These are phyloP conservation scores for slime mould (Dictyostelium discoideum) DNA, from an alignment of 78 protist species.

Conservation along the genomic window DNA sequence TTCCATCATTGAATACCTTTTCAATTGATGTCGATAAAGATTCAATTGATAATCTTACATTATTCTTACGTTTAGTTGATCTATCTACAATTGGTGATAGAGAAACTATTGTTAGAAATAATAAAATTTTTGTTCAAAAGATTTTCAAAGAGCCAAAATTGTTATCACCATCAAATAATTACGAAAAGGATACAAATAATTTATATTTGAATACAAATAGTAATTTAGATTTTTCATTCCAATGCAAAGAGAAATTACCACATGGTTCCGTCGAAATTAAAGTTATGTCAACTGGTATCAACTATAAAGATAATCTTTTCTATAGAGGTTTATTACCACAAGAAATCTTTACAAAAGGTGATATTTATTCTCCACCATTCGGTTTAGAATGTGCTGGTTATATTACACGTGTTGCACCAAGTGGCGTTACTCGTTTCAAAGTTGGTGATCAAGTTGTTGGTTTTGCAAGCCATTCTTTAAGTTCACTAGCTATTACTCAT, in stretches of 20 bases:
- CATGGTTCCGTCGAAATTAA: slow-evolving; percentile 29
- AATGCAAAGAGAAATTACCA: not conserved
- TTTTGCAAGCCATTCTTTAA: slow-evolving; percentile 51
- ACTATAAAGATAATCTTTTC: slow-evolving; percentile 67
- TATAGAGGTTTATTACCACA: slow-evolving; percentile 69
- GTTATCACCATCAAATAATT: not conserved
- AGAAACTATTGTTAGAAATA: slow-evolving; percentile 15
- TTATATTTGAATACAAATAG: slow-evolving; percentile 1
- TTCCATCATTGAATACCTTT: not conserved
- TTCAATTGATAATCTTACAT: not conserved
- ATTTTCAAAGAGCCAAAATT: not conserved
- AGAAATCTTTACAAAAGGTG: slow-evolving; percentile 55
- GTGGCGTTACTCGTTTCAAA: slow-evolving; percentile 18
- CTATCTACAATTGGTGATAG: slow-evolving; percentile 25
- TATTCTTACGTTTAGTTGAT: not conserved
- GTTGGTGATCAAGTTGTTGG: slow-evolving; percentile 66
- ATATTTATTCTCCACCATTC: slow-evolving; percentile 64
- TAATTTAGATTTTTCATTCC: slow-evolving; percentile 16
- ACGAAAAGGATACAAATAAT: slow-evolving; percentile 6
- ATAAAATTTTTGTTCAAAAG: slow-evolving; percentile 23
- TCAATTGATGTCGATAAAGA: slow-evolving; percentile 38
- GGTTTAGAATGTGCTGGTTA: slow-evolving; percentile 79
- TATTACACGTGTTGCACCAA: slow-evolving; percentile 28
- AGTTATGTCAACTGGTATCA: slow-evolving; percentile 70
- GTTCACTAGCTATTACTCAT: slow-evolving; percentile 17